phyloP scores from a whole-genome alignment of 129 eudicot species.

The Lactuca sativa region DNA sequence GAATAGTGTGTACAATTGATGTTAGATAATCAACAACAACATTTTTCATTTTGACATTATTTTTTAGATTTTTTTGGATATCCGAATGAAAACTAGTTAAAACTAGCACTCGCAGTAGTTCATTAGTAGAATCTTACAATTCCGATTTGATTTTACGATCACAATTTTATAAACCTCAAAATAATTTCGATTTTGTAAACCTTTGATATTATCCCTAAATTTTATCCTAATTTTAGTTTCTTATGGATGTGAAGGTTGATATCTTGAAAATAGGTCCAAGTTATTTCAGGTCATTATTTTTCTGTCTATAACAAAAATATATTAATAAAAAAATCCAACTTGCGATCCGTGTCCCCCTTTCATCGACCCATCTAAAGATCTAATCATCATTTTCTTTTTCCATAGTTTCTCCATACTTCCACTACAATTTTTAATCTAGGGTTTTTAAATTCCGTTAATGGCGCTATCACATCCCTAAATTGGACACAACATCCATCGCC shows the following conservation, averaged over 20 bases:
- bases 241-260: not conserved
- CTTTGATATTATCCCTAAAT: too few species aligned
- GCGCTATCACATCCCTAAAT: conserved; percentile 17
- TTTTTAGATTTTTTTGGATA: not conserved
- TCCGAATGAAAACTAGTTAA: not conserved
- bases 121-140: not conserved
- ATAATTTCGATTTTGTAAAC: too few species aligned
- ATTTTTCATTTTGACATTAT: not conserved
- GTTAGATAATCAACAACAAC: not conserved
- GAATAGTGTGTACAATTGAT: not conserved
- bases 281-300: not conserved
- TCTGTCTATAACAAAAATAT: conserved; percentile 7
- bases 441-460: conserved; percentile 29
- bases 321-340: conserved; percentile 12
- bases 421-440: conserved; percentile 16
- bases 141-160: too few species aligned
- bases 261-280: not conserved
- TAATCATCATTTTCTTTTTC: conserved; percentile 19
- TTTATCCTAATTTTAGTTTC: too few species aligned
- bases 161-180: too few species aligned
- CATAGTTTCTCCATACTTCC: conserved; percentile 33
- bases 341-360: conserved; percentile 19
- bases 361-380: conserved; percentile 25
- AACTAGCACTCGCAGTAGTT: not conserved
- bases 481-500: conserved; percentile 8